phyloP scores from a whole-genome alignment of 2,329 filamentous ascomycete species.

The Lecanoromycetidae sp. region DNA sequence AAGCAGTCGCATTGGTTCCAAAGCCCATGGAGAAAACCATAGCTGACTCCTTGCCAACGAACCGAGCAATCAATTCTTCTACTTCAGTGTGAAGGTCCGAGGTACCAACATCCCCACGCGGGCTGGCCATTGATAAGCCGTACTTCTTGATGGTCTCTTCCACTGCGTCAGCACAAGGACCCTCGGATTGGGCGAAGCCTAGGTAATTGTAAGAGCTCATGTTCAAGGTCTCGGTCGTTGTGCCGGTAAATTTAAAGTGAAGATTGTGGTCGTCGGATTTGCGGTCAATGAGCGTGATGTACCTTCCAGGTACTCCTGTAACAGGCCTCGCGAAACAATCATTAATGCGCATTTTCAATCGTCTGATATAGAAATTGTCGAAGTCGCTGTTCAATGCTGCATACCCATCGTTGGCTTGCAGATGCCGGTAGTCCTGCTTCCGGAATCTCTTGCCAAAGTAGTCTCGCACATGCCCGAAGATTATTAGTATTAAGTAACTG shows the following conservation, averaged over 20 bases:
- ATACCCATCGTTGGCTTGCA: slow-evolving; percentile 76
- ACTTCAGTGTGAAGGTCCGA: slow-evolving; percentile 80
- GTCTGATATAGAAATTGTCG: slow-evolving; percentile 92
- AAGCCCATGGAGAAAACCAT: slow-evolving; percentile 99
- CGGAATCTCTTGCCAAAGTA: slow-evolving; percentile 96
- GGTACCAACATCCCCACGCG: slow-evolving; percentile 72
- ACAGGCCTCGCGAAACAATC: slow-evolving; percentile 91
- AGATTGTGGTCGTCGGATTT: slow-evolving; percentile 84
- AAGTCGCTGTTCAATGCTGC: slow-evolving; percentile 95
- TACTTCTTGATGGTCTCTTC: slow-evolving; percentile 78
- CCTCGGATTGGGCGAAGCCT: slow-evolving; percentile 93
- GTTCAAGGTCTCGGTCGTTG: slow-evolving; percentile 87
- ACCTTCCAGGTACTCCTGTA: slow-evolving; percentile 86
- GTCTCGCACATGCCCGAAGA: slow-evolving; percentile 88
- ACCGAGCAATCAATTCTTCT: slow-evolving; percentile 75
- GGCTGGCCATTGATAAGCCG: slow-evolving; percentile 69
- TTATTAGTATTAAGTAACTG: slow-evolving; percentile 90
- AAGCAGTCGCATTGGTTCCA: slow-evolving; percentile 85
- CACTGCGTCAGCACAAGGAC: slow-evolving; percentile 85
- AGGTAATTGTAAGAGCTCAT: slow-evolving; percentile 99
- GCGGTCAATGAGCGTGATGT: slow-evolving; percentile 84
- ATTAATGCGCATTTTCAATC: slow-evolving; percentile 87
- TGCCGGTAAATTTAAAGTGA: slow-evolving; percentile 79
- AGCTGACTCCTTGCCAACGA: slow-evolving; percentile 85
- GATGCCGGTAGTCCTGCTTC: slow-evolving; percentile 71